phyloP scores from a whole-genome alignment of 1,284 basidiomycete species.

The Mycena sp. region DNA sequence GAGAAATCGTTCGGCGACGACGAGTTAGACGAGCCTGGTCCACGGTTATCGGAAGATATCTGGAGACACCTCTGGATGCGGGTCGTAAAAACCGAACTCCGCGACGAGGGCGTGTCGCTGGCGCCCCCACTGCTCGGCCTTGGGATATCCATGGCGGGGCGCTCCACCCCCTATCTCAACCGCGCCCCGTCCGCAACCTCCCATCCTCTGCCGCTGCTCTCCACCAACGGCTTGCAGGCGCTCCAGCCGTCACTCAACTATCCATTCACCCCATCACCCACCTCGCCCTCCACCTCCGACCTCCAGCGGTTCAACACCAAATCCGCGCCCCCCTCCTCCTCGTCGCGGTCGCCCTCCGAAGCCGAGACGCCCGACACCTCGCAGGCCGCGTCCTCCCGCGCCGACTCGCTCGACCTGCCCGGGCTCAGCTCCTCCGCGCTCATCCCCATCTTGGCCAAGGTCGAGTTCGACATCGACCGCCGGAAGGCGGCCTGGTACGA shows the following conservation, averaged over 20 bases:
- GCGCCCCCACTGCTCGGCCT: constrained; percentile 55
- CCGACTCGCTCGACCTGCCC: constrained; percentile 66
- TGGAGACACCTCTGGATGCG: constrained; percentile 86
- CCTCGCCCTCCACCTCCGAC: constrained; percentile 59
- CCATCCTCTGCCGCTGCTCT: constrained; percentile 59
- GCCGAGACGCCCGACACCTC: constrained; percentile 69
- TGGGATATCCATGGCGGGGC: constrained; percentile 48
- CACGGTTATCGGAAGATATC: constrained; percentile 82
- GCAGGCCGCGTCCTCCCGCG: constrained; percentile 44
- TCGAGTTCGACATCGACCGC: constrained; percentile 88
- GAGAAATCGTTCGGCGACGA: constrained; percentile 34
- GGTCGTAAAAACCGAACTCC: constrained; percentile 69
- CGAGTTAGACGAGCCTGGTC: constrained; percentile 64
- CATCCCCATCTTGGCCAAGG: constrained; percentile 85
- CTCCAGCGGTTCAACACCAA: constrained; percentile 54
- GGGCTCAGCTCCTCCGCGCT: constrained; percentile 70
- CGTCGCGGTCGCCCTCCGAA: constrained; percentile 49
- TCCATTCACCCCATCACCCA: constrained; percentile 61
- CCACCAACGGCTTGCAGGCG: constrained; percentile 48
- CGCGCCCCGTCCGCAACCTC: constrained; percentile 46
- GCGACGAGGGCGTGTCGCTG: constrained; percentile 57
- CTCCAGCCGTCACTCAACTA: constrained; percentile 42
- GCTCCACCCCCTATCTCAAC: constrained; percentile 55
- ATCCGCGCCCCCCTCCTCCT: constrained; percentile 53
- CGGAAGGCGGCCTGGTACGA: constrained; percentile 83